Evolutionary conservation across 352 stramenopile species (phyloP).

Genomic region (Blastocystis sp.): DNA sequence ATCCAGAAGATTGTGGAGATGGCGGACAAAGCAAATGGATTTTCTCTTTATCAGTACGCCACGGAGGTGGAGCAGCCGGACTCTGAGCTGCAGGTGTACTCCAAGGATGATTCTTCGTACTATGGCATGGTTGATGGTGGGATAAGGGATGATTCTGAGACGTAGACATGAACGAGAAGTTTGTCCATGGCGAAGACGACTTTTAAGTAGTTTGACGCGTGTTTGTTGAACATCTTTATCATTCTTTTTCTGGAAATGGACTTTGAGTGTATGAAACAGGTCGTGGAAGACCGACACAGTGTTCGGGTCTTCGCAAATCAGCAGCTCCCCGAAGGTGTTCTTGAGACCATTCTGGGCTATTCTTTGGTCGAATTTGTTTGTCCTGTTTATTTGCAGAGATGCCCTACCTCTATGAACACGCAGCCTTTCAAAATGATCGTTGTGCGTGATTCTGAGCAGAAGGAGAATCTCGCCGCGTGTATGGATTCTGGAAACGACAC

Average conservation of each 20-base stretch:
- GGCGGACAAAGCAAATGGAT: slow-evolving; percentile 52
- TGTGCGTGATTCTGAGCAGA: slow-evolving; percentile 35
- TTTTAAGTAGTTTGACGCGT: slow-evolving; percentile 27
- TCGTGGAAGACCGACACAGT: slow-evolving; percentile 40
- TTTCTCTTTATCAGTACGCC: background rate
- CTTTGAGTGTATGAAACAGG: slow-evolving; percentile 23
- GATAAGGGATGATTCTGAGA: background rate
- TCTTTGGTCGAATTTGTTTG: background rate
- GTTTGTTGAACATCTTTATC: background rate
- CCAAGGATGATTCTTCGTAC: slow-evolving; percentile 2
- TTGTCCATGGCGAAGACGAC: slow-evolving; percentile 3
- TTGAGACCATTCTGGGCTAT: slow-evolving; percentile 41
- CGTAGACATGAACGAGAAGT: slow-evolving; percentile 54
- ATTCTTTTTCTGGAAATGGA: slow-evolving; percentile 1
- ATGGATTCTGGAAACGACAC: slow-evolving; percentile 46
- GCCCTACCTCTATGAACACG: slow-evolving; percentile 43
- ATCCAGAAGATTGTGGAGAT: slow-evolving; percentile 38
- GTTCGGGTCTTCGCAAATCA: slow-evolving; percentile 13
- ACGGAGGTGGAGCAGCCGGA: background rate
- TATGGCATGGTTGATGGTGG: slow-evolving; percentile 27
- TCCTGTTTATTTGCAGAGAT: background rate
- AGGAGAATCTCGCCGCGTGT: background rate
- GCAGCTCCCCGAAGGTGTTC: slow-evolving; percentile 3
- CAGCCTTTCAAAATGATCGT: slow-evolving; percentile 51
- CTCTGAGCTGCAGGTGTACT: background rate